phyloP scores from a whole-genome alignment of 108 stramenopile genomes.

The Aurantiochytrium sp. region DNA sequence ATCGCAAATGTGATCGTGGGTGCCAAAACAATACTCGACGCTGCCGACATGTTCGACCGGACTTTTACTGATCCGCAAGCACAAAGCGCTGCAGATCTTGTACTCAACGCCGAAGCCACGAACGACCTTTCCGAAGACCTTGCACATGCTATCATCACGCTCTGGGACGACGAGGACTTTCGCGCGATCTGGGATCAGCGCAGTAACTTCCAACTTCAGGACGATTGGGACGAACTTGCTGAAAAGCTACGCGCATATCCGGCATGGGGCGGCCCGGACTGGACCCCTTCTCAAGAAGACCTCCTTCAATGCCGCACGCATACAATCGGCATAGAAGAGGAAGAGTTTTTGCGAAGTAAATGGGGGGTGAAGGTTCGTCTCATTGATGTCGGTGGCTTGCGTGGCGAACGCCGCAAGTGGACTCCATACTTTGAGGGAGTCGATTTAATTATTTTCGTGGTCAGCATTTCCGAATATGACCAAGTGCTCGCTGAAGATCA shows the following conservation, averaged over 20 bases:
- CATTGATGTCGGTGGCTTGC: slow-evolving; percentile 49
- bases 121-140: background rate
- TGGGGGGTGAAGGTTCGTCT: slow-evolving; percentile 23
- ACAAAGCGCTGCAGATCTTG: background rate
- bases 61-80: background rate
- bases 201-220: slow-evolving; percentile 27
- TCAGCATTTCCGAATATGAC: slow-evolving; percentile 25
- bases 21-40: background rate
- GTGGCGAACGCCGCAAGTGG: slow-evolving; percentile 51
- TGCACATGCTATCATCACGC: background rate
- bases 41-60: background rate
- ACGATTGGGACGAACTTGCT: background rate
- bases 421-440: slow-evolving; percentile 43
- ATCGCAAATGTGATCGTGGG: slow-evolving; percentile 21
- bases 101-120: background rate
- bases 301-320: slow-evolving; percentile 26
- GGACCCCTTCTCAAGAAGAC: slow-evolving; percentile 22
- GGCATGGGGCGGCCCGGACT: slow-evolving; percentile 11
- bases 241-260: background rate
- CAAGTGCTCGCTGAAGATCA: slow-evolving; percentile 30
- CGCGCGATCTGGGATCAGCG: slow-evolving; percentile 17
- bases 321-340: slow-evolving; percentile 33
- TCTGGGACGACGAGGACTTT: slow-evolving; percentile 33
- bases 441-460: slow-evolving; percentile 27
- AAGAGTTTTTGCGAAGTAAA: background rate